Evolutionary conservation across 257 asterid genomes (phyloP).

Genomic region (Knoxia roxburghii): DNA sequence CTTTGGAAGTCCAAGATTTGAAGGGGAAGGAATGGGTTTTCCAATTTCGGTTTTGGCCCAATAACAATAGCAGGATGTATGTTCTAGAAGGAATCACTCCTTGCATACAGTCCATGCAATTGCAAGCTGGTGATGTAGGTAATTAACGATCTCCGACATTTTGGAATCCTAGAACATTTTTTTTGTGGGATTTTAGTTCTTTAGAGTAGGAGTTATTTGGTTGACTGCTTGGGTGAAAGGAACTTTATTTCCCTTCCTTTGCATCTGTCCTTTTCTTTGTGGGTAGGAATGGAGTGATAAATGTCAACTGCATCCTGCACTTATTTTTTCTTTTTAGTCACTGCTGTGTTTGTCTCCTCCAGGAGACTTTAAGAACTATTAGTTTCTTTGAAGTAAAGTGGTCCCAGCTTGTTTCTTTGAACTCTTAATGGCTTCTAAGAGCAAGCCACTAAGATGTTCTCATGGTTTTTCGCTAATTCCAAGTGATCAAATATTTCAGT

Average conservation of each 20-base stretch:
- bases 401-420: no score
- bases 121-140: constrained; percentile 99
- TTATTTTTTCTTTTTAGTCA: background rate
- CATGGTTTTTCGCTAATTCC: background rate
- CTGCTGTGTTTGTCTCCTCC: background rate
- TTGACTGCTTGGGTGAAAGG: constrained; percentile 4
- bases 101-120: constrained; percentile 86
- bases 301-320: background rate
- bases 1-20: constrained; percentile 67
- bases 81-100: constrained; percentile 98
- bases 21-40: constrained; percentile 91
- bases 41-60: constrained; percentile 97
- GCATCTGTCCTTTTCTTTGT: background rate
- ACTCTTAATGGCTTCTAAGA: background rate
- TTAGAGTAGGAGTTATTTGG: constrained; percentile 6
- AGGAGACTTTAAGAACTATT: background rate
- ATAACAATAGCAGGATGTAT: constrained; percentile 97
- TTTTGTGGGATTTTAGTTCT: background rate
- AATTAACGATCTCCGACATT: constrained; percentile 25
- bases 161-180: background rate
- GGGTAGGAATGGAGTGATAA: background rate
- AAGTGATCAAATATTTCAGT: constrained; percentile 44
- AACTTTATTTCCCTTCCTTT: background rate
- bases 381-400: background rate
- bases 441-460: background rate